Evolutionary conservation across 306 rosid species (phyloP).

Genomic region (Prunus campanulata): DNA sequence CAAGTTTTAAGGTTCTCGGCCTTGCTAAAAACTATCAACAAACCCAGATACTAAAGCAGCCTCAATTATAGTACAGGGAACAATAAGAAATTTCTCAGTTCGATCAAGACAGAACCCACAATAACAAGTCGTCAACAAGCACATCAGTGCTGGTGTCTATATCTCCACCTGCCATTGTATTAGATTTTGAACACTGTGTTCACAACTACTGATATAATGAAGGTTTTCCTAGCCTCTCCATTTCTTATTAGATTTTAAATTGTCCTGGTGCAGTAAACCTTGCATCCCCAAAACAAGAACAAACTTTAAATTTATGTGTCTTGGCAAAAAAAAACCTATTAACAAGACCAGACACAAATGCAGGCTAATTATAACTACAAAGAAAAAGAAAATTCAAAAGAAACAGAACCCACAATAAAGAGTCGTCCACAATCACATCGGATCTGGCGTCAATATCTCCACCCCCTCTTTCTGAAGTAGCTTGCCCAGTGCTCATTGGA

Average conservation of each 20-base stretch:
- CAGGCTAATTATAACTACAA: neutral
- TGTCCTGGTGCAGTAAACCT: neutral
- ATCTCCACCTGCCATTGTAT: slow-evolving; percentile 43
- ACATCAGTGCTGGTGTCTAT: slow-evolving; percentile 83
- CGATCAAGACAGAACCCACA: slow-evolving; percentile 27
- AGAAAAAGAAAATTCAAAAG: neutral
- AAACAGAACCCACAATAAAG: slow-evolving; percentile 60
- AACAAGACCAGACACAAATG: slow-evolving; percentile 15
- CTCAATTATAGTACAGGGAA: neutral
- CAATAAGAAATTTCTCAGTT: neutral
- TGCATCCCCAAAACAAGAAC: neutral
- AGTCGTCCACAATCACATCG: slow-evolving; percentile 84
- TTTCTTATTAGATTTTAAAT: neutral
- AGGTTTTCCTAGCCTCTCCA: slow-evolving; percentile 7
- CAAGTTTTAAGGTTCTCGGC: neutral
- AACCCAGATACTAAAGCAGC: neutral
- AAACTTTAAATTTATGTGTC: neutral
- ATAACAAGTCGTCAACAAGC: slow-evolving; percentile 63
- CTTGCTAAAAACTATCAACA: slow-evolving; percentile 7
- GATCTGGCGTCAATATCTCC: slow-evolving; percentile 95
- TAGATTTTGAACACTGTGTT: neutral
- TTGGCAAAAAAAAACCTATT: neutral
- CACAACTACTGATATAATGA: neutral
- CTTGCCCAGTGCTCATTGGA: slow-evolving; percentile 91
- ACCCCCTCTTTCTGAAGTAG: slow-evolving; percentile 87